Percentiles rank a stretch among this genome's conserved stretches.
These are phyloP conservation scores for Spizellomyces punctatus DNA, from an alignment of 192 early-diverging fungal genomes.

Conservation along the genomic window DNA sequence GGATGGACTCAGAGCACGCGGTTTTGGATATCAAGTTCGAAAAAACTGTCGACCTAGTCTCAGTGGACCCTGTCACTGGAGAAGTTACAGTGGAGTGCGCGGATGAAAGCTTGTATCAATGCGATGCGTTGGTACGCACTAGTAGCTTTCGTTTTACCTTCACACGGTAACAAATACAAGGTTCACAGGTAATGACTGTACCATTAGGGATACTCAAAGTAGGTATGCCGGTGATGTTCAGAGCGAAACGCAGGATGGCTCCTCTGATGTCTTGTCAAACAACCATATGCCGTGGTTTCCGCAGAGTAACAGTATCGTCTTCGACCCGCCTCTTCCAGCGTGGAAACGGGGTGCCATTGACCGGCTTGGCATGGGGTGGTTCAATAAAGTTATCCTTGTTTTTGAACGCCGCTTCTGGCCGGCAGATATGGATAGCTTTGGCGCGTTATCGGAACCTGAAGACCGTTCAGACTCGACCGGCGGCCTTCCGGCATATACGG, in stretches of 20 bases:
- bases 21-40: too few species aligned
- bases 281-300: too few species aligned
- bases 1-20: not conserved
- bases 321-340: conserved; percentile 9
- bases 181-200: conserved; percentile 20
- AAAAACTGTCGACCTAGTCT: too few species aligned
- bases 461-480: not conserved
- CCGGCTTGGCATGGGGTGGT: conserved; percentile 24
- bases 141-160: too few species aligned
- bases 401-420: conserved; percentile 36
- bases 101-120: too few species aligned
- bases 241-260: too few species aligned
- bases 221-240: not conserved
- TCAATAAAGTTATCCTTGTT: conserved; percentile 38
- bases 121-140: too few species aligned
- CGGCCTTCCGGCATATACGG: not conserved
- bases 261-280: too few species aligned
- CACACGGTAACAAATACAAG: too few species aligned
- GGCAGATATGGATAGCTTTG: conserved; percentile 26
- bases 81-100: too few species aligned
- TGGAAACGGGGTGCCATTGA: conserved; percentile 32
- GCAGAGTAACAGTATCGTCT: not conserved
- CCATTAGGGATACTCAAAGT: conserved; percentile 43
- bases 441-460: conserved; percentile 11
- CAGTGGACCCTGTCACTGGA: too few species aligned